phyloP scores from a whole-genome alignment of 345 rosid species.

The Gossypium anomalum region DNA sequence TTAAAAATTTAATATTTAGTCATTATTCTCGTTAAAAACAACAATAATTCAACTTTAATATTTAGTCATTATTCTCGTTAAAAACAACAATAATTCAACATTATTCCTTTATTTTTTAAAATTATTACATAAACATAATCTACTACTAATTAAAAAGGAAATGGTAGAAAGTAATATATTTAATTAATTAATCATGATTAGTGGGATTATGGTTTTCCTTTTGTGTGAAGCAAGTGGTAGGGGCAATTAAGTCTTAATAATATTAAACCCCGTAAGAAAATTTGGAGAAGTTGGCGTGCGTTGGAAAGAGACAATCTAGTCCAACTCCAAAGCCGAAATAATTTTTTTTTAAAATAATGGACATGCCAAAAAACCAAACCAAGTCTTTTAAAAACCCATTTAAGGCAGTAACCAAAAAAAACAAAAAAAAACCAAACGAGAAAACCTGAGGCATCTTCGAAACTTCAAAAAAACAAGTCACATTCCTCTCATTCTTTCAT shows the following conservation, averaged over 20 bases:
- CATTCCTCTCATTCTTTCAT: slow-evolving; percentile 11
- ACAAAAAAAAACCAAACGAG: too few species aligned
- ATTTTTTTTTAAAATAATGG: not conserved
- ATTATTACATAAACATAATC: too few species aligned
- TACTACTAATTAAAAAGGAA: not conserved
- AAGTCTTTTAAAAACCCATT: not conserved
- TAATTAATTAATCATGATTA: slow-evolving; percentile 6
- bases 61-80: too few species aligned
- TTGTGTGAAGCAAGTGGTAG: slow-evolving; percentile 56
- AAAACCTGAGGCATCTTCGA: too few species aligned
- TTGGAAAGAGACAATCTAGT: slow-evolving; percentile 28
- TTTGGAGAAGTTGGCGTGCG: slow-evolving; percentile 11
- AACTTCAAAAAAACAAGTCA: too few species aligned
- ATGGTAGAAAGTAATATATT: slow-evolving; percentile 8
- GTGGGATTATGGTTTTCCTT: slow-evolving; percentile 43
- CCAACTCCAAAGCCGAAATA: not conserved
- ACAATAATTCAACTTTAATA: too few species aligned
- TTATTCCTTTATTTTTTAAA: too few species aligned
- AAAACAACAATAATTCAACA: too few species aligned
- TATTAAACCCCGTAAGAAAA: not conserved
- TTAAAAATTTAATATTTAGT: too few species aligned
- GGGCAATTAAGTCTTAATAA: slow-evolving; percentile 22
- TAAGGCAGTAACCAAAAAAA: not conserved
- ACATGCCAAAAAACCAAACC: not conserved
- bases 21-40: too few species aligned